These are phyloP conservation scores for Boletus pseudopeckii DNA, from an alignment of 768 basidiomycete species.

Conservation along the genomic window DNA sequence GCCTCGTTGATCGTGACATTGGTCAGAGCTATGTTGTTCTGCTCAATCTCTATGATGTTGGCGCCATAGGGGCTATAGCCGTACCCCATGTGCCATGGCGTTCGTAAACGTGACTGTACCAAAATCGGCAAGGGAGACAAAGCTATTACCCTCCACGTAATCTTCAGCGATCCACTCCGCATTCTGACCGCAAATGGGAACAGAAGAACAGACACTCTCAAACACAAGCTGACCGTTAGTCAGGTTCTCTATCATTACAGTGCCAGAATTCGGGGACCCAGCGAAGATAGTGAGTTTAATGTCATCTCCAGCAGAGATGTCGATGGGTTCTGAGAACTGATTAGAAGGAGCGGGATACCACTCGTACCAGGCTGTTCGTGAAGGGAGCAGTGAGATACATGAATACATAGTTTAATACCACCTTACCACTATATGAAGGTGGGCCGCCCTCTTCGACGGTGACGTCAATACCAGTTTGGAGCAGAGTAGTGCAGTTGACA, in stretches of 20 bases:
- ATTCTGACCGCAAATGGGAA: background rate
- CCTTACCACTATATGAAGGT: background rate
- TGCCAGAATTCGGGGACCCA: background rate
- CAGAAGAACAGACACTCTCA: background rate
- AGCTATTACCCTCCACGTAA: accelerated
- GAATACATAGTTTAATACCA: background rate
- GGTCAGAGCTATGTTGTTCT: too few species aligned
- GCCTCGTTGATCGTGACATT: too few species aligned
- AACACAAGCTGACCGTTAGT: background rate
- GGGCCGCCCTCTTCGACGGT: too few species aligned
- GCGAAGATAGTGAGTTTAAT: background rate
- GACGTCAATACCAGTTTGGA: constrained; percentile 8
- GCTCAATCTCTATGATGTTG: too few species aligned
- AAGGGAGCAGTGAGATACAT: background rate
- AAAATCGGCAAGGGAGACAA: constrained; percentile 1
- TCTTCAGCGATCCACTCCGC: constrained; percentile 11
- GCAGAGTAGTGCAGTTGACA: background rate
- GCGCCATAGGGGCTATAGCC: too few species aligned
- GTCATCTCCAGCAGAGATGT: constrained; percentile 4
- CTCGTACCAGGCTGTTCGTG: constrained; percentile 7
- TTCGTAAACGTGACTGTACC: background rate
- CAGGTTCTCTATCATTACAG: background rate
- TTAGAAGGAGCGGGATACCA: too few species aligned
- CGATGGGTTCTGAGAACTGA: too few species aligned
- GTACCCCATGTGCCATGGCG: background rate